phyloP scores from a whole-genome alignment of 2,329 filamentous ascomycete species.

The Fusarium tricinctum region DNA sequence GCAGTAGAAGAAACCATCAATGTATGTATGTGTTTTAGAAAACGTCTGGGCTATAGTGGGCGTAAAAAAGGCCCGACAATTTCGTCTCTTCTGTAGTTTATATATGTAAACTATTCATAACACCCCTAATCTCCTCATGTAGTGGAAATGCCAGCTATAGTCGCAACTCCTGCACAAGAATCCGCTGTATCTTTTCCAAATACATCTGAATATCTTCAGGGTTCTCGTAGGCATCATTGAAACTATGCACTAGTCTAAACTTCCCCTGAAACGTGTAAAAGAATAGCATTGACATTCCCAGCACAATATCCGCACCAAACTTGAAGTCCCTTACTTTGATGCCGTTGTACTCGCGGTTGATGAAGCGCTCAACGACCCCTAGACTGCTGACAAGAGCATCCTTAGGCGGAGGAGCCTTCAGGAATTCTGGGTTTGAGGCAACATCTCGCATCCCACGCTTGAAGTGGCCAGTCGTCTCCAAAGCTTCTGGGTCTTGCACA shows the following conservation, averaged over 20 bases:
- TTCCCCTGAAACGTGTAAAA: slow-evolving; percentile 46
- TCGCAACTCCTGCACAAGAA: not conserved
- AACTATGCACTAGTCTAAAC: slow-evolving; percentile 45
- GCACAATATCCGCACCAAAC: slow-evolving; percentile 45
- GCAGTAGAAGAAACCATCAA: too few relatives aligned
- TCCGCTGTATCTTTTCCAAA: slow-evolving; percentile 4
- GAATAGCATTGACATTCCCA: slow-evolving; percentile 47
- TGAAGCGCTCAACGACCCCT: slow-evolving; percentile 35
- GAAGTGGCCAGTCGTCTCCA: slow-evolving; percentile 42
- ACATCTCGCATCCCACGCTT: slow-evolving; percentile 31
- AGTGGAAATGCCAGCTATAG: too few relatives aligned
- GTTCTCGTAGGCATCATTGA: slow-evolving; percentile 47
- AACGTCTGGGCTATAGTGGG: too few relatives aligned
- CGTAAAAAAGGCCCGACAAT: too few relatives aligned
- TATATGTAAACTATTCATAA: too few relatives aligned
- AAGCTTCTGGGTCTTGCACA: not conserved
- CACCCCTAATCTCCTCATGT: too few relatives aligned
- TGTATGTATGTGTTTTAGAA: too few relatives aligned
- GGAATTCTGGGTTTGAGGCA: slow-evolving; percentile 44
- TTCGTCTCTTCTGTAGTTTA: too few relatives aligned
- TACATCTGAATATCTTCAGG: slow-evolving; percentile 15
- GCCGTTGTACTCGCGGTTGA: slow-evolving; percentile 7
- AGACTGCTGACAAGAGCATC: slow-evolving; percentile 49
- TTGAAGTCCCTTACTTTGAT: slow-evolving; percentile 35
- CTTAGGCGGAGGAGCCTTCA: slow-evolving; percentile 35